Base-by-base conservation (phyloP, 805 yeast genomes). In the Tetrapisispora arboricola region DNA sequence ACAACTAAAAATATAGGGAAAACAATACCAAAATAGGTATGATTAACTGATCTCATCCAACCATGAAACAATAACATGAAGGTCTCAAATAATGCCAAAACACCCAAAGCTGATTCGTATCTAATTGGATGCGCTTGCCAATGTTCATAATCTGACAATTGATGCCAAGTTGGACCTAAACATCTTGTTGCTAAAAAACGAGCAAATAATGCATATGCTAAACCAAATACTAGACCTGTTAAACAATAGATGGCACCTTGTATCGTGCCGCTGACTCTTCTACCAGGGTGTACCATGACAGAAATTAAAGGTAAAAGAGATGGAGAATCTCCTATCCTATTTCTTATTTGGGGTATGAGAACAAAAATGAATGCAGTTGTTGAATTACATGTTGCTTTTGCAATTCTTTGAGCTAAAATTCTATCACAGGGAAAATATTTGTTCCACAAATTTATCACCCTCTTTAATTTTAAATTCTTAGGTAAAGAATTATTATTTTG, bases 251-350 rank as follows among this genome's bases (percentile, higher is more conserved):
- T 49, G 7, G 60, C 60, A 18, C 66, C 65, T 45, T 71, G 73
- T 20, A 71, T 58, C 50, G 71, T 70, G 6, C 71, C 65, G 18
- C 75, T 72, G 2, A 70, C 58, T 38, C 76, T 60, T 45, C 74
- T 61, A 0, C 76, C 75, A 2, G 75, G 75, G 46, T 70, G 73
- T 5, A 68, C 67, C 50, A 67, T 68, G 13, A 71, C 74, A 1
- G 73, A 64, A 5, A 68, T 62, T 31, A 71, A 46, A 0, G 73
- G 70, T 10, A 71, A 50, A 65, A 71, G 64, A 10, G 70, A 68
- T 1, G 71, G 67, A 28, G 68, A 65, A 5, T 49, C 49, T 4
- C 75, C 75, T 15, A 71, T 34, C 9, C 47, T 53, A 9, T 34
- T 45, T 20, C 65, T 47, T 1, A 68, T 60, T 16, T 58, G 54